Percentiles rank a stretch among this genome's conserved stretches.
phyloP scores from a whole-genome alignment of 1,284 basidiomycete species.

The Apiotrichum gamsii region DNA sequence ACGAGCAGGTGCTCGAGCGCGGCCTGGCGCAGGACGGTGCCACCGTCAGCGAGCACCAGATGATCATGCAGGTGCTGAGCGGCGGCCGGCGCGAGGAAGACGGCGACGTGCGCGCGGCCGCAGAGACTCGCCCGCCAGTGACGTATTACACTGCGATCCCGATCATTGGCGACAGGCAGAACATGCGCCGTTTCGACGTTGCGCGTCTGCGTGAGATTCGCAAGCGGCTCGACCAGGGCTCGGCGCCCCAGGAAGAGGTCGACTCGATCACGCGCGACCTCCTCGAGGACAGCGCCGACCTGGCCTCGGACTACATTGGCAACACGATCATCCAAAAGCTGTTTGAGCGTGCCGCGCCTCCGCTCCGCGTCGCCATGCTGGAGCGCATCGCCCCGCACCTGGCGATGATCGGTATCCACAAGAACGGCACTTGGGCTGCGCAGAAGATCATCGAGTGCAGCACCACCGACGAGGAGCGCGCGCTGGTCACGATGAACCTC shows the following conservation, averaged over 20 bases:
- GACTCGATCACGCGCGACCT: conserved; percentile 85
- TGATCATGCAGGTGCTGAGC: conserved; percentile 89
- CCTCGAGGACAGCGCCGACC: conserved; percentile 59
- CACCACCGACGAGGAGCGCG: conserved; percentile 77
- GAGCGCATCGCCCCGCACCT: conserved; percentile 90
- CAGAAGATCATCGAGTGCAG: conserved; percentile 99
- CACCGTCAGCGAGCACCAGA: conserved; percentile 83
- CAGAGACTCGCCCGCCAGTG: conserved; percentile 43
- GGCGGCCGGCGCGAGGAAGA: conserved; percentile 71
- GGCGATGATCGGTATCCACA: conserved; percentile 97
- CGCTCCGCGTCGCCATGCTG: conserved; percentile 77
- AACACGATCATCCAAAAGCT: conserved; percentile 97
- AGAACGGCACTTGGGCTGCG: conserved; percentile 99
- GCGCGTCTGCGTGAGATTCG: conserved; percentile 87
- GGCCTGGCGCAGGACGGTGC: conserved; percentile 51
- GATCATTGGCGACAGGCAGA: conserved; percentile 69
- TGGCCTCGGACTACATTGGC: conserved; percentile 77
- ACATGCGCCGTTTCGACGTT: conserved; percentile 80
- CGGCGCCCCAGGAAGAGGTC: conserved; percentile 76
- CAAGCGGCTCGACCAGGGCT: conserved; percentile 77
- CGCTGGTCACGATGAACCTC: conserved; percentile 76
- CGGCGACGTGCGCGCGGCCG: conserved; percentile 69
- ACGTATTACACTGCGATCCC: conserved; percentile 91
- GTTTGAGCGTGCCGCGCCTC: conserved; percentile 79
- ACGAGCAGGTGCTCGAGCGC: conserved; percentile 52